Evolutionary conservation across 345 rosid species (phyloP).

Genomic region (Psidium friedrichsthalianum): DNA sequence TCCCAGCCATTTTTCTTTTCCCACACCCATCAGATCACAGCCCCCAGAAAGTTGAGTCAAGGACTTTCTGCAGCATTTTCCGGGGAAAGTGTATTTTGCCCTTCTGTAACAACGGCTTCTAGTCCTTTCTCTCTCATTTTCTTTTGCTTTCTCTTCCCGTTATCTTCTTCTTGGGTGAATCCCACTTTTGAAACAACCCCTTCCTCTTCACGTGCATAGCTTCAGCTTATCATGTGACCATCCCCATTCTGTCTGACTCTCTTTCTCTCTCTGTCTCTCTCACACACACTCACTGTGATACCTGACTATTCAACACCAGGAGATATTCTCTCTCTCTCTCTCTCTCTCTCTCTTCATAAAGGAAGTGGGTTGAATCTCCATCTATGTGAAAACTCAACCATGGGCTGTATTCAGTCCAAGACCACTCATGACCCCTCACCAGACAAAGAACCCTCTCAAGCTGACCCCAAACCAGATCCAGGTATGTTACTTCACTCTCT

Average conservation of each 20-base stretch:
- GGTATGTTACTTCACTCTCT: conserved; percentile 13
- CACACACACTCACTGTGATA: neutral
- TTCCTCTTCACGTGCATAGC: conserved; percentile 15
- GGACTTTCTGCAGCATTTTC: neutral
- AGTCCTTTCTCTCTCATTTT: neutral
- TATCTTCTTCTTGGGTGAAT: neutral
- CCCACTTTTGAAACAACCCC: neutral
- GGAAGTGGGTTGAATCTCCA: neutral
- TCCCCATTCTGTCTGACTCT: neutral
- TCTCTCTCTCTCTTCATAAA: neutral
- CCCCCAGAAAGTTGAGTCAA: neutral
- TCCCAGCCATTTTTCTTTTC: neutral
- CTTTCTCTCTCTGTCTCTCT: neutral
- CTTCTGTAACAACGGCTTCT: neutral
- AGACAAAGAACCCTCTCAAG: conserved; percentile 49
- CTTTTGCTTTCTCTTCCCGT: neutral
- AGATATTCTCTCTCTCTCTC: neutral
- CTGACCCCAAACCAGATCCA: conserved; percentile 49
- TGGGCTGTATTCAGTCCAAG: conserved; percentile 96
- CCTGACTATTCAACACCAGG: neutral
- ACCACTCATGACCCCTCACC: conserved; percentile 61
- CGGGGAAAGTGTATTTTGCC: neutral
- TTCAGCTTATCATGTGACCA: conserved; percentile 24
- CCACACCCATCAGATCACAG: neutral
- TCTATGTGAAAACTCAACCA: conserved; percentile 5